Base-by-base conservation (phyloP, 768 basidiomycete genomes). In the Coprinopsis cinerea region DNA sequence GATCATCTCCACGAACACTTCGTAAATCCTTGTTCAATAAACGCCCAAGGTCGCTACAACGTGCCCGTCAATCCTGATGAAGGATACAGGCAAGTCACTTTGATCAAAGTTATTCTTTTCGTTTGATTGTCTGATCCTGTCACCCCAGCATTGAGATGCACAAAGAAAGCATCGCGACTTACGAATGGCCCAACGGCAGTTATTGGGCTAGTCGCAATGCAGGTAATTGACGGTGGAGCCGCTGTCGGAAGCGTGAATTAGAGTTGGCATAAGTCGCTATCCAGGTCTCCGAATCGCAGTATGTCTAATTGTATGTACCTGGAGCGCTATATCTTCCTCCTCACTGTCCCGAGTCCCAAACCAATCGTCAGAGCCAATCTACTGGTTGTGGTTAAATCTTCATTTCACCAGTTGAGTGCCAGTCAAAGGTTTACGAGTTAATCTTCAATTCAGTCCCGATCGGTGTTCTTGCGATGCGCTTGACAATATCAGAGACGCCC, bases 1-100 rank as follows among this genome's bases (percentile, higher is more conserved):
- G 85, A 92, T 62, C 94, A 96, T 64, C 73, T 97, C 32, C 94
- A 98, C 67, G 92, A 97, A 60, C 89, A 96, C 63, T 98, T 96
- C 68, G 69, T 85, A 36, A 82, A 82, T 53, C 92, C 92, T 1
- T 90, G 88, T 59, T 86, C 89, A 15, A 91, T 97, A 70, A 96
- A 94, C 67, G 54, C 67, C 1, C 76, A 76, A 14, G 94, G 93
- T 34, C 75, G 91, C 34, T 97, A 96, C 67, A 93, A 92, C 58
- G 88, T 94, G 3, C 92, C 92, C 0, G 68, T 58, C 50, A 79
- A 87, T 57, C 73, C 87, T 0, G 66, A 74, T 15, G 92, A 89
- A 58, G 92, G 92, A 1, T 92, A 92, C 67, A 85, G 82, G 82
- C 81, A 25, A 18, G 74, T 58, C 43, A 32, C 5, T 13, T 18